Conservation (phyloP, 208 protist genomes). For the Wallacemonas sp. region DNA sequence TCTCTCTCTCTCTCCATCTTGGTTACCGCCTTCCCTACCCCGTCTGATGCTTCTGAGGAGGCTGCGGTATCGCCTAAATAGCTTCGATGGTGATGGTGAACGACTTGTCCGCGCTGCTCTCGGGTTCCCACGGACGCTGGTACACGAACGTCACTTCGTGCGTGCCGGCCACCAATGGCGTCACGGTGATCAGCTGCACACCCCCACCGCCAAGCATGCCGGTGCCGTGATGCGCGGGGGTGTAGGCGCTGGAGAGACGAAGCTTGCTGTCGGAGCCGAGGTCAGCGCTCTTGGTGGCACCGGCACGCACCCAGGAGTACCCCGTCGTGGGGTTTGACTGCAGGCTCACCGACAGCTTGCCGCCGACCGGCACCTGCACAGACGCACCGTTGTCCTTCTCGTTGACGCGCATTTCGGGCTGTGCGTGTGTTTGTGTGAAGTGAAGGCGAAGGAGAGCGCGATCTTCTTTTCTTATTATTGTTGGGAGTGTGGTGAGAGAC, state of each 20-base stretch:
- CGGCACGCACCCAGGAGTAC: conserved; percentile 50
- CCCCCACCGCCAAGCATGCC: conserved; percentile 43
- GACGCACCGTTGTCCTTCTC: conserved; percentile 18
- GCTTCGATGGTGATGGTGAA: conserved; percentile 47
- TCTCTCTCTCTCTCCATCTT: too few species aligned
- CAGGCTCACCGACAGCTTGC: conserved; percentile 32
- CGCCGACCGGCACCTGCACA: conserved; percentile 18
- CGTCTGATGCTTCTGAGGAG: too few species aligned
- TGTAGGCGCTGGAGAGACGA: conserved; percentile 9
- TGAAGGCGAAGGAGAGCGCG: too few species aligned
- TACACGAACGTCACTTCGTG: conserved; percentile 51
- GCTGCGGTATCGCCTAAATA: background rate
- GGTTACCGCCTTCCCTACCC: too few species aligned
- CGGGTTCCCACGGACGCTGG: conserved; percentile 35
- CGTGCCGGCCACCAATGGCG: conserved; percentile 20
- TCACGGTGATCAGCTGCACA: conserved; percentile 36
- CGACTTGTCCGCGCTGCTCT: conserved; percentile 16
- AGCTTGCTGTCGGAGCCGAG: background rate
- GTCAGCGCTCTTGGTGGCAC: conserved; percentile 7
- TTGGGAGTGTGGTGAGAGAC: too few species aligned
- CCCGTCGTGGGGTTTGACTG: conserved; percentile 69
- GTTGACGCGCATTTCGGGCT: background rate
- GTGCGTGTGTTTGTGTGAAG: background rate
- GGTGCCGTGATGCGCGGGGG: background rate
- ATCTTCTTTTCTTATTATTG: too few species aligned